Base-by-base conservation (phyloP, 352 stramenopile species). In the Pythium monospermum region DNA sequence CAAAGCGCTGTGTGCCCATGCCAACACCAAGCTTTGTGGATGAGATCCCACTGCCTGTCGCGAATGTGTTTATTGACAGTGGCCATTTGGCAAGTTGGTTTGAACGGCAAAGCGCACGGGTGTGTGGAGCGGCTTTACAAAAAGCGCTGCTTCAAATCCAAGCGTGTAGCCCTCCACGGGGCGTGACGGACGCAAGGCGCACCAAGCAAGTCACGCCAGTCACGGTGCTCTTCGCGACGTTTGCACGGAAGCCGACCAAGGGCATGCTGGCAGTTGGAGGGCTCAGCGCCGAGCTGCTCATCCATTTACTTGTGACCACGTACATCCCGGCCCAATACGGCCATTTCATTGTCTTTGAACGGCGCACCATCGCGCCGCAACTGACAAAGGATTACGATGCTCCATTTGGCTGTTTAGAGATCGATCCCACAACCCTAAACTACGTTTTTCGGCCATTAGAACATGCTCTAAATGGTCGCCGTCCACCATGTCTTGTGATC, bases 241-340 rank as follows among this genome's bases (percentile, higher is more conserved):
- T 98, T 57, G 67, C 68, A 2, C 71, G 85, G 2, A 97, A 96
- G 46, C 58, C 82, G 10, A 87, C 81, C 0, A 70, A 62, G 8
- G 81, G 81, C 6, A 96, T 94, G 57, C 25, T 95, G 40, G 90
- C 82, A 1, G 63, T 96, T 2, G 90, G 89, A 19, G 88, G 92
- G 0, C 66, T 97, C 25, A 73, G 71, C 1, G 79, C 83, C 2
- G 75, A 96, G 57, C 57, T 97, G 23, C 65, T 94, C 11, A 91
- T 97, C 31, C 91, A 90, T 57, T 82, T 96, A 79, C 77, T 96
- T 26, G 87, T 97, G 11, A 96, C 82, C 6, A 97, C 90, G 25
- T 93, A 91, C 56, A 71, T 97, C 16, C 86, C 88, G 1, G 85
- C 90, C 0, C 92, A 98, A 57, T 98, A 96, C 55, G 91, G 88